Evolutionary conservation across 371 early-diverging fungal species (phyloP), one percentile per base, ranked within the genome.

Genomic region (Mortierella sp.): DNA sequence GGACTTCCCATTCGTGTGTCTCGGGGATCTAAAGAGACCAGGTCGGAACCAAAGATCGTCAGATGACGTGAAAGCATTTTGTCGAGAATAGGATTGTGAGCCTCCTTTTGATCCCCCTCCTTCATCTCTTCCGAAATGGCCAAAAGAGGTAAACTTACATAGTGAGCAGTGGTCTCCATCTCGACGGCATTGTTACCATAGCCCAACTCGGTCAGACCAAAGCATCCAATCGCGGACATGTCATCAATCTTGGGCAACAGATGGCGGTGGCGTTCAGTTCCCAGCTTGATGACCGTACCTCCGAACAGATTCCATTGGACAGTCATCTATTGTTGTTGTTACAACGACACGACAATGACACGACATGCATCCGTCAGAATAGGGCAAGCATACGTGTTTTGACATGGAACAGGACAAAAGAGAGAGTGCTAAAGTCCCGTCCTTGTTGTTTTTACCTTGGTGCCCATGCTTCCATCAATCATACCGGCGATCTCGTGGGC

Each of bases 151-250:
- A n/a, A n/a, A n/a, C 6, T 67, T 71, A 81, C 85, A 55, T 81
- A 85, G 54, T 74, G 52, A 29, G 85, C 89, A 16, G 88, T 87
- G 8, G 90, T 90, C 72, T 91, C 87, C 91, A 92, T 90, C 68
- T 92, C 92, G 28, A 90, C 78, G 46, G 91, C 91, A 55, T 91
- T 91, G 72, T 91, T 91, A 19, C 91, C 92, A 62, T 85, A 92
- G 14, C 91, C 91, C 43, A 90, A 63, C 80, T 91, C 91, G 43
- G 91, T 91, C 57, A 91, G 63, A 17, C 78, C 89, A 67, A 91
- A 91, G 79, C 91, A 91, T 27, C 92, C 92, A 54, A 88, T 81
- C 31, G 82, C 76, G 5, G 80, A 59, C 70, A 90, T 60, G 45
- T 79, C 78, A 66, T 92, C 90, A 45, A 88, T 80, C 28, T 80